These are phyloP conservation scores for Xylaria digitata DNA, from an alignment of 2,329 filamentous ascomycete species.

Conservation along the genomic window DNA sequence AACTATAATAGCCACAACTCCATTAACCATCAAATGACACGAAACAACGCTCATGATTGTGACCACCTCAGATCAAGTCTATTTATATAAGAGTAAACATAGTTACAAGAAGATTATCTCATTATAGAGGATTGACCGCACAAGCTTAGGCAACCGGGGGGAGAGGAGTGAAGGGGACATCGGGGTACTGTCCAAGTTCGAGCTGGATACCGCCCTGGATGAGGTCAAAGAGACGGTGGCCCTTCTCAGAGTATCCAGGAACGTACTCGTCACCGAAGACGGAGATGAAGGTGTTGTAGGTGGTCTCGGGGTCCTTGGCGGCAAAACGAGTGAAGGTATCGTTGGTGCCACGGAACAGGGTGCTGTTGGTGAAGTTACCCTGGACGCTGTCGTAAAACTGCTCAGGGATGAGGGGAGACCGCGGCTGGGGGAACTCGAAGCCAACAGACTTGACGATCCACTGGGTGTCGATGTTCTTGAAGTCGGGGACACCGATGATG, in stretches of 20 bases:
- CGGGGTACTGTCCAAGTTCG: slow-evolving; percentile 36
- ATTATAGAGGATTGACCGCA: background rate
- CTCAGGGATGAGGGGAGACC: slow-evolving; percentile 34
- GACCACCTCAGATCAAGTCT: slow-evolving; percentile 35
- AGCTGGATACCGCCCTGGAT: slow-evolving; percentile 38
- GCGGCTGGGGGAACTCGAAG: slow-evolving; percentile 39
- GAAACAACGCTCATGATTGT: slow-evolving; percentile 22
- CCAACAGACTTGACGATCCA: slow-evolving; percentile 40
- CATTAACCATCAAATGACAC: slow-evolving; percentile 19
- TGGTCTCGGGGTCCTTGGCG: slow-evolving; percentile 37
- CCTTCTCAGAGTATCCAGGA: slow-evolving; percentile 32
- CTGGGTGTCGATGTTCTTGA: slow-evolving; percentile 41
- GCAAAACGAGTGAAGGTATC: slow-evolving; percentile 40
- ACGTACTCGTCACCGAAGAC: slow-evolving; percentile 38
- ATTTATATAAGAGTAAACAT: slow-evolving; percentile 29
- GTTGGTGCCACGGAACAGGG: slow-evolving; percentile 40
- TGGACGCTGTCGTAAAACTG: slow-evolving; percentile 38
- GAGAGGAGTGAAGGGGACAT: slow-evolving; percentile 36
- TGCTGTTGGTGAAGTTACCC: slow-evolving; percentile 40
- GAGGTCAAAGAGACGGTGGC: slow-evolving; percentile 37
- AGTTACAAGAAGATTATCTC: slow-evolving; percentile 33
- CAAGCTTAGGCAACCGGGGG: slow-evolving; percentile 26
- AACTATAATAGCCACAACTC: slow-evolving; percentile 25
- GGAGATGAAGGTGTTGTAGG: slow-evolving; percentile 38
- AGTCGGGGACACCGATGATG: slow-evolving; percentile 35